Evolutionary conservation across 768 basidiomycete genomes (phyloP), one percentile per base, ranked within the genome.

Genomic region (Amanita muscaria): DNA sequence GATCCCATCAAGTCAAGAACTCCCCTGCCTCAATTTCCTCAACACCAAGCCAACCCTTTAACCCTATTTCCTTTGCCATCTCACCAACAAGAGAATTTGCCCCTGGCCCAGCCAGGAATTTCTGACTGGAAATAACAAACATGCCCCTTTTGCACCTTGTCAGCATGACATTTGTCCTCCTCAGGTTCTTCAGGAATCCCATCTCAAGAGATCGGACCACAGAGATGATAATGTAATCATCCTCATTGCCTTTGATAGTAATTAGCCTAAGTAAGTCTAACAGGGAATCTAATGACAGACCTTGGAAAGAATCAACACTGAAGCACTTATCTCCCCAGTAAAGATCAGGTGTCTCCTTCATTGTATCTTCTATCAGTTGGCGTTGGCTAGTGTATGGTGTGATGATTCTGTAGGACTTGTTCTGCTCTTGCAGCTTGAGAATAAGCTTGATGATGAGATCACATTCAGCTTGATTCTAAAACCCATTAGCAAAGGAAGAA

Each of bases 301-400:
- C 86, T 77, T 88, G 87, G 49, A 88, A 88, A 7, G 85, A 82
- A 58, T 89, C 87, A 47, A 89, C 83, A 73, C 83, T 88, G 60
- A 87, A 89, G 53, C 79, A 81, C 45, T 73, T 88, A 52, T 89
- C 73, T 25, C 69, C 63, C 81, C 81, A 86, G 2, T 64, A 46
- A 1, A 90, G 60, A 0, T 65, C 70, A 41, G 67, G 60, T 39
- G 49, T 57, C 1, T 56, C 48, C 49, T 78, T 72, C 55, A 91
- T 70, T 14, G 57, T 56, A 4, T 64, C 55, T 59, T 88, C 83
- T 57, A 90, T 71, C 3, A 59, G 41, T 39, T 57, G 69, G 10
- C 83, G 69, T 57, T 91, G 88, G 5, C 69, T 76, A 59, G 84
- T 84, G 69, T 91, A 91, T 0, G 88, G 88, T 8, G 84, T 88